These are phyloP conservation scores for Tephrocybe sp. DNA, from an alignment of 768 basidiomycete genomes.

Conservation along the genomic window DNA sequence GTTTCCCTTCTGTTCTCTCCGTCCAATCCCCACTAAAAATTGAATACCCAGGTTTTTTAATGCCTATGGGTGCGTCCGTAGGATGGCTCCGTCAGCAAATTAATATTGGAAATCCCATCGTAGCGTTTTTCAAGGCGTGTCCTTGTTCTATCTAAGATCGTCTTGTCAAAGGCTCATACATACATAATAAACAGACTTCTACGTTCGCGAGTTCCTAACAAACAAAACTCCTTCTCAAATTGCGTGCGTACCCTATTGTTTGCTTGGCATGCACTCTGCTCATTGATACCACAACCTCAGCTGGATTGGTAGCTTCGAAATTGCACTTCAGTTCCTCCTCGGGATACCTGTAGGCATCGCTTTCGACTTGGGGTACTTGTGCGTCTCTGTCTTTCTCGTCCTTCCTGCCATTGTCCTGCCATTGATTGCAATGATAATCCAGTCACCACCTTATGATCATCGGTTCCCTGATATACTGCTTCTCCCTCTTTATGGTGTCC, in stretches of 20 bases:
- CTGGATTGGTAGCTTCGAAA: slow-evolving; percentile 36
- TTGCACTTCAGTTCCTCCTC: slow-evolving; percentile 29
- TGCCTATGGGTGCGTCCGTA: slow-evolving; percentile 11
- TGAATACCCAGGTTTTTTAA: slow-evolving; percentile 16
- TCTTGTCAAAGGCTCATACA: too few relatives aligned
- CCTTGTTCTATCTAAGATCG: too few relatives aligned
- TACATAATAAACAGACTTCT: slow-evolving; percentile 12
- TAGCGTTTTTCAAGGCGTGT: slow-evolving; percentile 18
- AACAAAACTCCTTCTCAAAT: slow-evolving; percentile 19
- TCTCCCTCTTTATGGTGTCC: slow-evolving; percentile 39
- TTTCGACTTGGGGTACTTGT: slow-evolving; percentile 30
- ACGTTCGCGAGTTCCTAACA: slow-evolving; percentile 16
- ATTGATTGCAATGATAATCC: too few relatives aligned
- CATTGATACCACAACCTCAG: slow-evolving; percentile 4
- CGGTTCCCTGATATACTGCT: slow-evolving; percentile 39
- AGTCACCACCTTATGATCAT: slow-evolving; percentile 37
- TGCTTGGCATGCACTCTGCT: background rate
- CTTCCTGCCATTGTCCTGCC: background rate
- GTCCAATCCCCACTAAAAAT: background rate
- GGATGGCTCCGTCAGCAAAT: background rate
- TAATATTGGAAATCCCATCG: background rate
- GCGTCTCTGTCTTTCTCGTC: background rate
- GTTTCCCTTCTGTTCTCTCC: too few relatives aligned
- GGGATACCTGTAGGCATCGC: slow-evolving; percentile 29
- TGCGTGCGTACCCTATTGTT: slow-evolving; percentile 5